A percentile compares a stretch with the other conserved stretches of the same genome.
These are phyloP conservation scores for Yamadazyma laniorum DNA, from an alignment of 805 yeast genomes.

Conservation along the genomic window DNA sequence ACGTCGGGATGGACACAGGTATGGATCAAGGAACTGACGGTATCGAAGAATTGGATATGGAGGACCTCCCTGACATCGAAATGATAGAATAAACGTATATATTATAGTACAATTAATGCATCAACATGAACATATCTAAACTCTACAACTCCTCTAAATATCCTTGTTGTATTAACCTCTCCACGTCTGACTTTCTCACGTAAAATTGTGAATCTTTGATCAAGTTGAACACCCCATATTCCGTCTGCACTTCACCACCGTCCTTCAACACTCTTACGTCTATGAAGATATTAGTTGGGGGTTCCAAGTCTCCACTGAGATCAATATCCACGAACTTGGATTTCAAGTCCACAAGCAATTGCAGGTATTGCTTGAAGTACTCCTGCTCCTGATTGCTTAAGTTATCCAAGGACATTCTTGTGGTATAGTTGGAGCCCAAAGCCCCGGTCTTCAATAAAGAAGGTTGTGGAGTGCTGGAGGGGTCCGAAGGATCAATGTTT, in stretches of 20 bases:
- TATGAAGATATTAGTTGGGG: slow-evolving; percentile 87
- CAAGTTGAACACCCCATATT: slow-evolving; percentile 90
- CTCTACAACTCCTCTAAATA: slow-evolving; percentile 73
- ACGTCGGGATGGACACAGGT: too few species aligned
- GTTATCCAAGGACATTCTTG: slow-evolving; percentile 40
- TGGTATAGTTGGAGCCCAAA: slow-evolving; percentile 22
- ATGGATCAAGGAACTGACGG: too few species aligned
- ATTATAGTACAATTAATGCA: slow-evolving; percentile 1
- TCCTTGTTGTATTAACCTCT: slow-evolving; percentile 90
- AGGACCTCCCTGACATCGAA: slow-evolving; percentile 9
- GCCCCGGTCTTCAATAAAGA: slow-evolving; percentile 8
- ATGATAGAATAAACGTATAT: slow-evolving; percentile 1
- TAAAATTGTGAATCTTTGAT: slow-evolving; percentile 93
- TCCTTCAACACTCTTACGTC: slow-evolving; percentile 92
- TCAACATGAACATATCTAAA: not conserved
- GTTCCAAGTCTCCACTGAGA: slow-evolving; percentile 81
- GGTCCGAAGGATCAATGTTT: slow-evolving; percentile 48
- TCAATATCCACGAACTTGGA: slow-evolving; percentile 81
- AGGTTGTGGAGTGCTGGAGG: slow-evolving; percentile 15
- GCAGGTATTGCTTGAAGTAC: slow-evolving; percentile 68
- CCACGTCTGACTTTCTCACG: slow-evolving; percentile 92
- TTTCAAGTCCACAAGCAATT: slow-evolving; percentile 70
- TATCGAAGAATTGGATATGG: not conserved
- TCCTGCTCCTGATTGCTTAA: slow-evolving; percentile 79
- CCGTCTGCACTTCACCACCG: slow-evolving; percentile 97